Evolutionary conservation across 768 basidiomycete species (phyloP), one percentile per base, ranked within the genome.

Genomic region (Aureoboletus auriporus): DNA sequence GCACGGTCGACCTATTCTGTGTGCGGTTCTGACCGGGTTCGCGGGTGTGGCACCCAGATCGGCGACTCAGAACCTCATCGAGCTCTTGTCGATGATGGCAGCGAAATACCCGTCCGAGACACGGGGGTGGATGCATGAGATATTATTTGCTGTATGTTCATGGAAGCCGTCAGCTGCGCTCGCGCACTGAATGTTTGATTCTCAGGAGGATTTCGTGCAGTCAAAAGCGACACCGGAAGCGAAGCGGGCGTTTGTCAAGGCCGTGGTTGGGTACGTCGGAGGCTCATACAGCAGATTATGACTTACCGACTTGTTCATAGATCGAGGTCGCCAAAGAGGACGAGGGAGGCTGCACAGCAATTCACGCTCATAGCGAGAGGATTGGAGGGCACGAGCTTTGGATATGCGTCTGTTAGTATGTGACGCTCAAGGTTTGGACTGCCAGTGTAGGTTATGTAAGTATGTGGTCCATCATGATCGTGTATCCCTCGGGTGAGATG

Each of bases 341-440:
- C 84, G 31, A 73, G 86, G 53, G 91, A 93, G 34, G 91, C 92
- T 0, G 83, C 90, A 10, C 83, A 92, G 55, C 89, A 94, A 53
- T 93, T 95, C 65, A 85, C 86, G 1, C 74, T 95, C 0, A 78
- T 95, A 16, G 86, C 90, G 10, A 70, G 92, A 59, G 92, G 92
- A 3, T 66, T 93, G 48, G 89, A 90, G 56, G 89, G 86, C 8
- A 86, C 90, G 8, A 84, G 80, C 51, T 94, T 93, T 65, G 92
- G 92, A 8, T 91, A 87, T 64, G 82, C 89, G 2, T 82, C 84
- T 5, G 71, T 82, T 44, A 72, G 74, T 31, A 79, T 80, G 77
- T 80, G 52, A 66, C 34, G 27, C 27, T 33, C 33, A 8, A 33
- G 33, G 36, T 30, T 33, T 29, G 28, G 28, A 30, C 35, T 35